Evolutionary conservation across 129 eudicot species (phyloP).

Genomic region (Mikania micrantha): DNA sequence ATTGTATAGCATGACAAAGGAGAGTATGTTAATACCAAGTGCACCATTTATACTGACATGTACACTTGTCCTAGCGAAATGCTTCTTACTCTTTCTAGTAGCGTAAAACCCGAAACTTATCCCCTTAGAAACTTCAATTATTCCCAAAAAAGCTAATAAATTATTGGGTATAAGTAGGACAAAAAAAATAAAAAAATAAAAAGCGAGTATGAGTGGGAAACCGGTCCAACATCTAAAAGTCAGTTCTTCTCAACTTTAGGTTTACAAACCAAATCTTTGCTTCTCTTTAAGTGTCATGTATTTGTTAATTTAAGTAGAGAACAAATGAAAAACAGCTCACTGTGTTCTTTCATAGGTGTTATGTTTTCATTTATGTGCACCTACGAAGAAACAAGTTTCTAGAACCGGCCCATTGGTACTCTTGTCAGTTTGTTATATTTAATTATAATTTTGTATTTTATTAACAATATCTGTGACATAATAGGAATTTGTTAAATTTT

Average conservation of each 20-base stretch:
- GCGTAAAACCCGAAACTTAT: background rate
- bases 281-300: slow-evolving; percentile 14
- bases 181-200: background rate
- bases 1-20: no score
- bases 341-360: slow-evolving; percentile 14
- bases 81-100: background rate
- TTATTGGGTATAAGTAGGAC: background rate
- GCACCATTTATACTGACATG: no score
- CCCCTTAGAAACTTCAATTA: background rate
- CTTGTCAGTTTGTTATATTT: slow-evolving; percentile 13
- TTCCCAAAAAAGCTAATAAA: background rate
- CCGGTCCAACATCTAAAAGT: slow-evolving; percentile 36
- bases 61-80: no score
- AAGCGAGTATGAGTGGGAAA: slow-evolving; percentile 1
- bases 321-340: slow-evolving; percentile 29
- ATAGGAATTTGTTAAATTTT: background rate
- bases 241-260: slow-evolving; percentile 26
- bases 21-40: no score
- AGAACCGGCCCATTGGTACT: slow-evolving; percentile 3
- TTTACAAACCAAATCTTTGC: slow-evolving; percentile 29
- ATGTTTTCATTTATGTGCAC: slow-evolving; percentile 10
- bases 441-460: slow-evolving; percentile 1
- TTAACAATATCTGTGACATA: background rate
- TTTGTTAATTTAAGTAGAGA: slow-evolving; percentile 11
- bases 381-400: slow-evolving; percentile 24